Percentiles rank a stretch among this genome's conserved stretches.
Conservation (phyloP, 805 yeast genomes). For the Candida taoyuanica region DNA sequence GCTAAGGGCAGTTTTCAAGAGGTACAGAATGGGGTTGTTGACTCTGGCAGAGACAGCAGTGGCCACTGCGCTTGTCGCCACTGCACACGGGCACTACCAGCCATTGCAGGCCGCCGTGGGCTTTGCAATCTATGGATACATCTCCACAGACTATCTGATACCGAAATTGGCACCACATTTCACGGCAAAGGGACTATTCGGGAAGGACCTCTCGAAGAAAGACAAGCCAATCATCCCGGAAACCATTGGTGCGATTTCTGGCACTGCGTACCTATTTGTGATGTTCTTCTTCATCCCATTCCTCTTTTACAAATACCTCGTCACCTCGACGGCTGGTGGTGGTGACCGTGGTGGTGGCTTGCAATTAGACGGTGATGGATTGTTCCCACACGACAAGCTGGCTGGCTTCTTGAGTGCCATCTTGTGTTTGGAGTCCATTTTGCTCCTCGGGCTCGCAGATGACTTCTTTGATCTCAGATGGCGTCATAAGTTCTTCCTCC, state of each 20-base stretch:
- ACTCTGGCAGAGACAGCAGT: constrained; percentile 1
- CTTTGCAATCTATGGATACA: constrained; percentile 63
- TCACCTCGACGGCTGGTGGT: constrained; percentile 53
- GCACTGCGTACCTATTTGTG: constrained; percentile 71
- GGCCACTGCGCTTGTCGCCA: constrained; percentile 16
- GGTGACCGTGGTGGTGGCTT: constrained; percentile 46
- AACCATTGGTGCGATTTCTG: constrained; percentile 86
- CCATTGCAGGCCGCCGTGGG: constrained; percentile 49
- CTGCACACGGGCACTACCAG: constrained; percentile 22
- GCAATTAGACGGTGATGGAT: constrained; percentile 14
- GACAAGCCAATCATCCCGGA: constrained; percentile 80
- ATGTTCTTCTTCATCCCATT: constrained; percentile 88
- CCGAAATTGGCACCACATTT: constrained; percentile 68
- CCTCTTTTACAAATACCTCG: constrained; percentile 71
- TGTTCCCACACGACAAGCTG: constrained; percentile 76
- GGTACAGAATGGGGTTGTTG: background rate
- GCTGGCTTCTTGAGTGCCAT: constrained; percentile 85
- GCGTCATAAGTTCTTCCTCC: constrained; percentile 95
- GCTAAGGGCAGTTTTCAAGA: background rate
- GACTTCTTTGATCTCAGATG: constrained; percentile 94
- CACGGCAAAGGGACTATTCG: constrained; percentile 74
- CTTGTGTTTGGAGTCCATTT: constrained; percentile 76
- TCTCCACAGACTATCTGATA: constrained; percentile 53
- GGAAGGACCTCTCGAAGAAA: constrained; percentile 77
- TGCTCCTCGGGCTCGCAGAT: constrained; percentile 84